phyloP scores from a whole-genome alignment of 305 asterid genomes.

The Andrographis paniculata region DNA sequence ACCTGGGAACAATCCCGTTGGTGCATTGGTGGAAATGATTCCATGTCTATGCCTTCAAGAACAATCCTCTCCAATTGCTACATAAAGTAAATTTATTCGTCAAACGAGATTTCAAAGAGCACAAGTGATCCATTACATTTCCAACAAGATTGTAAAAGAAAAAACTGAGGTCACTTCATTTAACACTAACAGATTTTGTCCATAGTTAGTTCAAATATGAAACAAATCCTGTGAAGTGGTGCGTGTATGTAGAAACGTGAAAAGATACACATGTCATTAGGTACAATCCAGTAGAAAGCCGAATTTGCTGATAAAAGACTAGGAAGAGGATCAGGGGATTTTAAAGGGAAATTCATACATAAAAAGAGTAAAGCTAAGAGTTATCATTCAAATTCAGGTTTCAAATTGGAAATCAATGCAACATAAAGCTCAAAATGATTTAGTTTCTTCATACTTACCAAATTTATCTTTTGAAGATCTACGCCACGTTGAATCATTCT shows the following conservation, averaged over 20 bases:
- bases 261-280: too few species aligned
- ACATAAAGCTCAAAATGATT: neutral
- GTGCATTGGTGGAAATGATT: slow-evolving; percentile 80
- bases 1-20: slow-evolving; percentile 93
- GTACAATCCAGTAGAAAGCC: too few species aligned
- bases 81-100: slow-evolving; percentile 18
- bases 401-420: neutral
- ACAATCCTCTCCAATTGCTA: slow-evolving; percentile 78
- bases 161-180: slow-evolving; percentile 10
- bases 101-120: slow-evolving; percentile 13
- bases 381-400: neutral
- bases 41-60: slow-evolving; percentile 65
- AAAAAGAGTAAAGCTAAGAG: too few species aligned
- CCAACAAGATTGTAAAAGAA: neutral
- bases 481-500: slow-evolving; percentile 82
- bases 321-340: neutral
- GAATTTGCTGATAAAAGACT: neutral
- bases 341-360: neutral
- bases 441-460: slow-evolving; percentile 31
- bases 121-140: slow-evolving; percentile 7
- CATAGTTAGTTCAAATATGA: slow-evolving; percentile 11
- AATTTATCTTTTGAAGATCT: slow-evolving; percentile 76
- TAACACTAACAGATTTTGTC: slow-evolving; percentile 14
- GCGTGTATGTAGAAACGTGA: too few species aligned
- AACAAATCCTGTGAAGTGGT: neutral